These are phyloP conservation scores for Naganishia kalamii DNA, from an alignment of 768 basidiomycete species.

Conservation along the genomic window DNA sequence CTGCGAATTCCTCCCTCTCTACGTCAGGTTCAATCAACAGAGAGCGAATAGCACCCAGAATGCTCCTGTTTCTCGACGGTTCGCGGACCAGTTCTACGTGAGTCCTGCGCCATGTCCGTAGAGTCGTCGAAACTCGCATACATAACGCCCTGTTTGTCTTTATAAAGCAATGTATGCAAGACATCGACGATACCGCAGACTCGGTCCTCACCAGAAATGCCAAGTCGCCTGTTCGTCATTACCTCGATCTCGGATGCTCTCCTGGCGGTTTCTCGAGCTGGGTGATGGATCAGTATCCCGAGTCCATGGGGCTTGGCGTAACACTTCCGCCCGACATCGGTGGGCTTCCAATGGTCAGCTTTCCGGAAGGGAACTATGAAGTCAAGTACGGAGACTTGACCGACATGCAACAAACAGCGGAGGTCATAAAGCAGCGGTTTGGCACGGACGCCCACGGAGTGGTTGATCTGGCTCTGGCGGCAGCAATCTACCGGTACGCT, in stretches of 20 bases:
- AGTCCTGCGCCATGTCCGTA: too few species aligned
- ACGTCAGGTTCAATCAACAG: slow-evolving; percentile 22
- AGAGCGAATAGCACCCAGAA: slow-evolving; percentile 17
- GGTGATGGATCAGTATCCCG: slow-evolving; percentile 16
- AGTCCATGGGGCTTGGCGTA: slow-evolving; percentile 10
- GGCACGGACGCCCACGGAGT: neutral
- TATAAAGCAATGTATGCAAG: slow-evolving; percentile 19
- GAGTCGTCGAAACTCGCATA: too few species aligned
- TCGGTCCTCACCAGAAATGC: neutral
- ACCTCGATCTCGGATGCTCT: slow-evolving; percentile 21
- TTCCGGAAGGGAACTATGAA: slow-evolving; percentile 21
- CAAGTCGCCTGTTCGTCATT: neutral
- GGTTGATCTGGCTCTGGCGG: slow-evolving; percentile 20
- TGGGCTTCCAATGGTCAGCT: slow-evolving; percentile 22
- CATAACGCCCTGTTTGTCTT: neutral
- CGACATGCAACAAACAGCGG: neutral
- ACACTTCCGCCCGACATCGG: slow-evolving; percentile 14
- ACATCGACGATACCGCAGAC: slow-evolving; percentile 19
- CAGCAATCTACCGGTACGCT: slow-evolving; percentile 20
- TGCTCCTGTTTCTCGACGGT: slow-evolving; percentile 9
- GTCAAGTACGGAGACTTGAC: slow-evolving; percentile 22
- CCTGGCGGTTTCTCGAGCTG: slow-evolving; percentile 21
- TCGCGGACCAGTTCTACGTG: slow-evolving; percentile 22
- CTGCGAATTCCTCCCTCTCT: neutral
- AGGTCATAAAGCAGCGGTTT: slow-evolving; percentile 3